These are phyloP conservation scores for Penicillium sp. DNA, from an alignment of 2,329 filamentous ascomycete genomes.

Conservation along the genomic window DNA sequence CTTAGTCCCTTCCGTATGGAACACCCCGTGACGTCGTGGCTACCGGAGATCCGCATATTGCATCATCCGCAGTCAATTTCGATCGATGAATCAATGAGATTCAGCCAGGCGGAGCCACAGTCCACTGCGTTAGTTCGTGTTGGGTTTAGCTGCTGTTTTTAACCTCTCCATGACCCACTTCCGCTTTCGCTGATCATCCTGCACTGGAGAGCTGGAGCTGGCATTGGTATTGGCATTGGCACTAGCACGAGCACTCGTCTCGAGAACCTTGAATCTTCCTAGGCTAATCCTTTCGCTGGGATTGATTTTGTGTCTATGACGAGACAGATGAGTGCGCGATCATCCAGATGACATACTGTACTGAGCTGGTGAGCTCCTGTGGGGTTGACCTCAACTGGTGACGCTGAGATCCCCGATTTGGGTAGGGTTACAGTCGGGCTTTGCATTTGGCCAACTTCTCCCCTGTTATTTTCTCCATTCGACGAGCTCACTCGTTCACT, in stretches of 20 bases:
- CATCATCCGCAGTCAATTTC: constrained; percentile 23
- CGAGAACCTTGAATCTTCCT: too few species aligned
- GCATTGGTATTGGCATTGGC: too few species aligned
- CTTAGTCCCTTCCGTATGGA: too few species aligned
- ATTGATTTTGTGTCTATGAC: too few species aligned
- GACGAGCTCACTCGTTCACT: neutral
- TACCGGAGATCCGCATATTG: constrained; percentile 29
- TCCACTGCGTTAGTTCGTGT: too few species aligned
- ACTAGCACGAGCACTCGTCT: too few species aligned
- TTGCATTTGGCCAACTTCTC: neutral
- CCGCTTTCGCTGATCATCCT: neutral
- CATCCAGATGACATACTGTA: too few species aligned
- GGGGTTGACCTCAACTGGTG: neutral
- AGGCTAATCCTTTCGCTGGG: neutral
- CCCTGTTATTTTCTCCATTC: neutral
- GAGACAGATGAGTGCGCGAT: too few species aligned
- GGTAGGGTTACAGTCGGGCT: neutral
- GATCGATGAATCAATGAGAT: constrained; percentile 26
- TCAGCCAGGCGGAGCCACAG: neutral
- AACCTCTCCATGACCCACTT: neutral
- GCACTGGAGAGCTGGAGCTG: neutral
- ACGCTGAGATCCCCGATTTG: neutral
- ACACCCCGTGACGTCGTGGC: constrained; percentile 37
- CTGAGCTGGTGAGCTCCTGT: neutral
- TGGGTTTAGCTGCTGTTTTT: neutral